Evolutionary conservation across 2,329 filamentous ascomycete genomes (phyloP), one percentile per base, ranked within the genome.

Genomic region (Fusarium xyrophilum): DNA sequence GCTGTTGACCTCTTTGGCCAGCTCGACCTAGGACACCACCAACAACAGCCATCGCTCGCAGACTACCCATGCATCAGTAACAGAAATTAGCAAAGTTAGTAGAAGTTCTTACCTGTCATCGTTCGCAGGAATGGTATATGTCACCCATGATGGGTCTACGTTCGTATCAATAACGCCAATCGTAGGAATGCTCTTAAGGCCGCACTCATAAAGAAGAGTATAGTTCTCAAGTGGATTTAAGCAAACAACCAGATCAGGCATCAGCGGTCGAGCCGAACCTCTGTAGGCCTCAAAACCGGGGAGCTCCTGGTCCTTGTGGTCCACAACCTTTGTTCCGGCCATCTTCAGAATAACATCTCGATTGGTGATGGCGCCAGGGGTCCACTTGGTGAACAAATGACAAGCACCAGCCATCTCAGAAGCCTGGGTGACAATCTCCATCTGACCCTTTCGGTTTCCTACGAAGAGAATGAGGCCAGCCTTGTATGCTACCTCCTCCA

Each of bases 111-210:
- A 93, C 91, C 90, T 93, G 84, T 99, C 96, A 76, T 99, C 96
- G 78, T 99, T 99, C 52, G 93, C 93, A 4, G 96, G 96, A 72
- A 99, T 97, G 17, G 92, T 92, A 77, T 99, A 99, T 7, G 96
- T 98, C 52, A 98, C 93, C 88, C 92, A 95, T 1, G 93, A 93
- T 1, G 96, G 93, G 79, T 98, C 92, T 5, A 89, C 90, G 79
- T 99, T 92, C 2, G 96, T 98, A 79, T 99, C 96, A 71, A 98
- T 91, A 60, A 99, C 85, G 47, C 95, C 96, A 74, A 99, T 96
- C 1, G 96, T 98, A 2, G 96, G 96, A 60, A 99, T 92, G 75
- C 91, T 92, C 77, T 93, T 91, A 60, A 93, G 78, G 1, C 91
- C 92, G 78, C 96, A 98, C 83, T 99, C 96, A 79, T 96, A 93